Evolutionary conservation across 2,329 filamentous ascomycete species (phyloP).

Genomic region (Colletotrichum sp.): DNA sequence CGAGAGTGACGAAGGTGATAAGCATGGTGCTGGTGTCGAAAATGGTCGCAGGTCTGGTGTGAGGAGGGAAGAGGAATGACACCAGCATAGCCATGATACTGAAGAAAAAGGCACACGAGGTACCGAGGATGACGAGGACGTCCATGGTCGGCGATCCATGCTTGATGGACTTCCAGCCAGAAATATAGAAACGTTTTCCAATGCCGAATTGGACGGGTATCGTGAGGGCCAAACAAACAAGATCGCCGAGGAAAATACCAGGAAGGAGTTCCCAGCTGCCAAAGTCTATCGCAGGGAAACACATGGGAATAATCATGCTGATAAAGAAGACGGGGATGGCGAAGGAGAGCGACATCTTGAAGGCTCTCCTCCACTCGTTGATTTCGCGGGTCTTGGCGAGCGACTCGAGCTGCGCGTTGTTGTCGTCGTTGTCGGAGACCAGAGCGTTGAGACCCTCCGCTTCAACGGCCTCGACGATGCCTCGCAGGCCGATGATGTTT

Average conservation of each 20-base stretch:
- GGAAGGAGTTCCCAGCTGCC: conserved; percentile 69
- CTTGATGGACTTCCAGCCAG: conserved; percentile 90
- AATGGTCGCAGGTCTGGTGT: conserved; percentile 82
- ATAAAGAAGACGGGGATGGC: conserved; percentile 90
- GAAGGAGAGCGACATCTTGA: conserved; percentile 78
- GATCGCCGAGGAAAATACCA: conserved; percentile 86
- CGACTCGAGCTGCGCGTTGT: conserved; percentile 94
- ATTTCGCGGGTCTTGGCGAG: conserved; percentile 97
- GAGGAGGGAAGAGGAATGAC: conserved; percentile 75
- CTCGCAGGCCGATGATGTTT: conserved; percentile 75
- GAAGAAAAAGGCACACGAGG: conserved; percentile 95
- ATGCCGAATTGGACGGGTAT: conserved; percentile 97
- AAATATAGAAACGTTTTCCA: conserved; percentile 90
- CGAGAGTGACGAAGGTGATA: conserved; percentile 91
- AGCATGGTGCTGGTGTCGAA: conserved; percentile 99
- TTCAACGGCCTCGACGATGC: conserved; percentile 83
- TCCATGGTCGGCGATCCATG: conserved; percentile 97
- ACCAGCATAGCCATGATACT: conserved; percentile 87
- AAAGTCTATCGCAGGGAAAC: conserved; percentile 76
- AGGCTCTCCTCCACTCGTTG: conserved; percentile 86
- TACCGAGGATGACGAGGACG: conserved; percentile 91
- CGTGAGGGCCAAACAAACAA: conserved; percentile 83
- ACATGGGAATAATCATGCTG: conserved; percentile 95
- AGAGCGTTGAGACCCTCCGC: conserved; percentile 86
- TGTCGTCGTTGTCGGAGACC: conserved; percentile 90